Percentiles rank a stretch among this genome's conserved stretches.
Conservation (phyloP, 2,329 filamentous ascomycete species). For the Ceratocystis colombiana region DNA sequence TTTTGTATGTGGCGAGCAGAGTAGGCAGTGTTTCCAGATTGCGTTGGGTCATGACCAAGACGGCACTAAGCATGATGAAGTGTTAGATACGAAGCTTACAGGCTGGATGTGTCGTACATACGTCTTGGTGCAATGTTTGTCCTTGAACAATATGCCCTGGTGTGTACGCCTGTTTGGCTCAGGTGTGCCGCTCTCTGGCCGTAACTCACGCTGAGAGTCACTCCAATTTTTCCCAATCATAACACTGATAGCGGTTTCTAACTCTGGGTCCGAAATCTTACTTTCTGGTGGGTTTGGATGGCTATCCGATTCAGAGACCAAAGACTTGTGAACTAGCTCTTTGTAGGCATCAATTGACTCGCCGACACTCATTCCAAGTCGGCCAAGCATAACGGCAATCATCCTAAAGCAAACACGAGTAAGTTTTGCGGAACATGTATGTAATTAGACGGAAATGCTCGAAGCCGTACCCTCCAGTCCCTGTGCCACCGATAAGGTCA, state of each 20-base stretch:
- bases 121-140: not conserved
- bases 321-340: not conserved
- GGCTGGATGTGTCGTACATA: not conserved
- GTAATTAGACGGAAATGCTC: not conserved
- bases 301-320: not conserved
- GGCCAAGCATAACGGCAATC: not conserved
- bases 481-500: no score
- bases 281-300: not conserved
- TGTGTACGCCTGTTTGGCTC: not conserved
- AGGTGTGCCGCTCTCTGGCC: not conserved
- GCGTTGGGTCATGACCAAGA: not conserved
- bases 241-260: not conserved
- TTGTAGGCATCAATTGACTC: not conserved
- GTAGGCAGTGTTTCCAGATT: slow-evolving; percentile 25
- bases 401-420: not conserved
- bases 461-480: no score
- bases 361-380: not conserved
- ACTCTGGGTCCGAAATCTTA: no score
- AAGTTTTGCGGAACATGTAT: not conserved
- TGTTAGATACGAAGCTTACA: not conserved
- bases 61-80: not conserved
- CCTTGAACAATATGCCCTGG: not conserved
- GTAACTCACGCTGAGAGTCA: not conserved
- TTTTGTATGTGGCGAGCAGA: slow-evolving; percentile 30
- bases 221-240: not conserved